phyloP scores from a whole-genome alignment of 1,284 basidiomycete genomes.

The Somion occarium region DNA sequence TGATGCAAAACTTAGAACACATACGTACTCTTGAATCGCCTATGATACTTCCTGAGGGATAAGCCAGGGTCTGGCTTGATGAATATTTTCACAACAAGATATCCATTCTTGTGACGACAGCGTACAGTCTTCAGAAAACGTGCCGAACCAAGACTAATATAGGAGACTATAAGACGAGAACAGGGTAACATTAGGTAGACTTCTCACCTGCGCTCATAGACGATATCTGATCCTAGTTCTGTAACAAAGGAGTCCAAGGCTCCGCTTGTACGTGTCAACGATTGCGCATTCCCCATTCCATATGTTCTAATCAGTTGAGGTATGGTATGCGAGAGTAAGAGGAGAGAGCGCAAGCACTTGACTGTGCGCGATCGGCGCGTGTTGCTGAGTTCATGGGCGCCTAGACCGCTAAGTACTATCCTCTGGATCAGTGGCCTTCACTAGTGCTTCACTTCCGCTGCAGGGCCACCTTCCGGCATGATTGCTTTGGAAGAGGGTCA shows the following conservation, averaged over 20 bases:
- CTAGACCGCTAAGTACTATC: too few relatives aligned
- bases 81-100: slow-evolving; percentile 77
- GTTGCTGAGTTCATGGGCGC: neutral
- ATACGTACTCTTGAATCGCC: slow-evolving; percentile 57
- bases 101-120: slow-evolving; percentile 68
- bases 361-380: too few relatives aligned
- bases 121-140: slow-evolving; percentile 93
- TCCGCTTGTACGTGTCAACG: slow-evolving; percentile 65
- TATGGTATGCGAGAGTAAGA: too few relatives aligned
- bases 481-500: too few relatives aligned
- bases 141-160: slow-evolving; percentile 75
- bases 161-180: slow-evolving; percentile 5
- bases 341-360: too few relatives aligned
- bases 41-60: slow-evolving; percentile 57
- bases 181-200: neutral
- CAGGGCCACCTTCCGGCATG: too few relatives aligned
- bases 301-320: too few relatives aligned
- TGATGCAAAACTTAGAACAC: neutral
- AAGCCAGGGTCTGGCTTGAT: slow-evolving; percentile 71
- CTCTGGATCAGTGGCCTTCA: too few relatives aligned
- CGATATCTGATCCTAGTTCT: slow-evolving; percentile 80
- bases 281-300: slow-evolving; percentile 67
- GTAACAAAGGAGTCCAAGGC: slow-evolving; percentile 87
- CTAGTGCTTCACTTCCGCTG: too few relatives aligned
- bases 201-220: slow-evolving; percentile 87